phyloP scores from a whole-genome alignment of 2,329 filamentous ascomycete genomes.

The Diaporthe batatas region DNA sequence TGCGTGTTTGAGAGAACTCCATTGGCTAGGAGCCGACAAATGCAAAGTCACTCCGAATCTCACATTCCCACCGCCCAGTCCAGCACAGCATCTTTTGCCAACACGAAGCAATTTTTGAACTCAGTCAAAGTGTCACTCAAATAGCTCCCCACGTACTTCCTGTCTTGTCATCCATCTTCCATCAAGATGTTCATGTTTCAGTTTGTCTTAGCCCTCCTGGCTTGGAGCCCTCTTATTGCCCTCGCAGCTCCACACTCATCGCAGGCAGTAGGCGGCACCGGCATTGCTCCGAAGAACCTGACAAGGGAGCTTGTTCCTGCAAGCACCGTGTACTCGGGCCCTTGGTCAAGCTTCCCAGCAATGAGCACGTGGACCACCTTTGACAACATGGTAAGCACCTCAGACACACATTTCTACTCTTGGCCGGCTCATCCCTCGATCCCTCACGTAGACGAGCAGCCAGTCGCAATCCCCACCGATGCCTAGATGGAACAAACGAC shows the following conservation, averaged over 20 bases:
- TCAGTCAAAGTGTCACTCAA: too few relatives aligned
- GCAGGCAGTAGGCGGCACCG: neutral
- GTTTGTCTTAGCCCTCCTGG: neutral
- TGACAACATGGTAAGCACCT: constrained; percentile 45
- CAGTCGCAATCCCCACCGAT: neutral
- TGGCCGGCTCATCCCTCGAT: neutral
- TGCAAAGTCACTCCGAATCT: too few relatives aligned
- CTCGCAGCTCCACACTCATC: neutral
- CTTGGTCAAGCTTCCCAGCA: constrained; percentile 49
- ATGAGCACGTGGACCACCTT: constrained; percentile 52
- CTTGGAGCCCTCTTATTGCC: neutral
- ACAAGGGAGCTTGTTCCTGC: neutral
- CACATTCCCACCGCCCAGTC: too few relatives aligned
- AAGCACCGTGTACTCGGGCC: neutral
- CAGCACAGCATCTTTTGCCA: too few relatives aligned
- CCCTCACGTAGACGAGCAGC: neutral
- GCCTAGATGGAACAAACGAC: neutral
- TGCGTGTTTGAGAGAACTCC: too few relatives aligned
- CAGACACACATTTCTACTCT: neutral
- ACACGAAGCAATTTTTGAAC: too few relatives aligned
- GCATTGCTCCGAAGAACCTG: neutral
- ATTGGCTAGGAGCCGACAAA: too few relatives aligned
- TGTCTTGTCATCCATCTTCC: too few relatives aligned
- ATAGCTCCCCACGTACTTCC: too few relatives aligned
- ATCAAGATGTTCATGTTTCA: neutral